These are phyloP conservation scores for Rhodotorula babjevae DNA, from an alignment of 768 basidiomycete genomes.

Conservation along the genomic window DNA sequence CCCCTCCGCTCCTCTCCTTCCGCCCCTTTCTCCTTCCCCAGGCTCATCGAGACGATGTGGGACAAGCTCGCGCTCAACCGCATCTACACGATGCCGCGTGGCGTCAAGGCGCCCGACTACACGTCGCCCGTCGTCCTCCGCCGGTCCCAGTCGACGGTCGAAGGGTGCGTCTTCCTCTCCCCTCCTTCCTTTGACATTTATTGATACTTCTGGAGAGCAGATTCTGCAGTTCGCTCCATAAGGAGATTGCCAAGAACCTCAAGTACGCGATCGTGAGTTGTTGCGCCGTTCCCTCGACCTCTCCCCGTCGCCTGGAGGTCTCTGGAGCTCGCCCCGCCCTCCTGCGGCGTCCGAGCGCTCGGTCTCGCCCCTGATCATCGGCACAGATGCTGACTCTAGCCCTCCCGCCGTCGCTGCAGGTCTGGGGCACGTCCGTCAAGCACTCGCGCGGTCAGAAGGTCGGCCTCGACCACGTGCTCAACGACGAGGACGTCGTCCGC, in stretches of 20 bases:
- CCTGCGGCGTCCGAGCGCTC: too few relatives aligned
- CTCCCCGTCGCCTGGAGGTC: too few relatives aligned
- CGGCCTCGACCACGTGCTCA: slow-evolving; percentile 75
- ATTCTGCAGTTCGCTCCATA: too few relatives aligned
- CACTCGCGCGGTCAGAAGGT: slow-evolving; percentile 95
- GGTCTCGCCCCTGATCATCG: too few relatives aligned
- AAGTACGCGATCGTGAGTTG: slow-evolving; percentile 66
- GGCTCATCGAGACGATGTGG: slow-evolving; percentile 66
- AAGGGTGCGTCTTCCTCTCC: not conserved
- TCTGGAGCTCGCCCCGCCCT: too few relatives aligned
- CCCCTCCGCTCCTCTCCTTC: too few relatives aligned
- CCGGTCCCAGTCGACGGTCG: slow-evolving; percentile 46
- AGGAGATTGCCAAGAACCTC: slow-evolving; percentile 87
- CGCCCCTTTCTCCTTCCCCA: too few relatives aligned
- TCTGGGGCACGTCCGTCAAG: slow-evolving; percentile 97
- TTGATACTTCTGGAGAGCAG: too few relatives aligned
- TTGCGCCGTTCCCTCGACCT: too few relatives aligned
- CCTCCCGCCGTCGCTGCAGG: slow-evolving; percentile 51
- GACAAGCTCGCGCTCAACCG: slow-evolving; percentile 83
- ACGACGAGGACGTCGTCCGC: slow-evolving; percentile 74
- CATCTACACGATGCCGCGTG: slow-evolving; percentile 90
- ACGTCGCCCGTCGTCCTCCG: slow-evolving; percentile 76
- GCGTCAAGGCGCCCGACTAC: slow-evolving; percentile 77
- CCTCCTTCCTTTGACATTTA: too few relatives aligned
- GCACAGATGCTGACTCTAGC: too few relatives aligned